Percentiles rank a stretch among this genome's conserved stretches.
Evolutionary conservation across 2,329 filamentous ascomycete genomes (phyloP).

Genomic region (Aureobasidium vineae): DNA sequence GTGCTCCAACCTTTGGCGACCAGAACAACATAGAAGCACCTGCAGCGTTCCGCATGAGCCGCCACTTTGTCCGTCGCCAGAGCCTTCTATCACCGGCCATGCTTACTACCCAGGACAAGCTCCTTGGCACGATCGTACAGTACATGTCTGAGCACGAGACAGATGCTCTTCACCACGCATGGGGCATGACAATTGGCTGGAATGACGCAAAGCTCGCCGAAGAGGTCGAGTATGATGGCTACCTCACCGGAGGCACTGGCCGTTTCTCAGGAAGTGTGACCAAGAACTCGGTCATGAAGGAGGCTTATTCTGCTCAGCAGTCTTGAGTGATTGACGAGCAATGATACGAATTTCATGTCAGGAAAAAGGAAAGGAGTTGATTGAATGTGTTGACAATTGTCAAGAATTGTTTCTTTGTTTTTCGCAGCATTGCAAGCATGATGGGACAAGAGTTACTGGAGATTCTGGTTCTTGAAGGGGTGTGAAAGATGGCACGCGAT

Average conservation of each 20-base stretch:
- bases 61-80: slow-evolving; percentile 38
- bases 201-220: slow-evolving; percentile 35
- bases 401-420: not conserved
- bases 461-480: not conserved
- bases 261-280: slow-evolving; percentile 39
- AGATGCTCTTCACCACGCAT: slow-evolving; percentile 34
- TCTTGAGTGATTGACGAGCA: not conserved
- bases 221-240: slow-evolving; percentile 45
- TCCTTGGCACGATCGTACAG: slow-evolving; percentile 44
- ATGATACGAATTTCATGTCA: not conserved
- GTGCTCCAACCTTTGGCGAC: slow-evolving; percentile 35
- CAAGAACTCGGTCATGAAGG: slow-evolving; percentile 4
- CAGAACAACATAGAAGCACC: slow-evolving; percentile 38
- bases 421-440: not conserved
- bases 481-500: not conserved
- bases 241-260: slow-evolving; percentile 43
- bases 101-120: slow-evolving; percentile 40
- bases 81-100: slow-evolving; percentile 39
- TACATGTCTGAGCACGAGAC: slow-evolving; percentile 39
- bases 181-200: slow-evolving; percentile 40
- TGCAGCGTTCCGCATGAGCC: slow-evolving; percentile 27
- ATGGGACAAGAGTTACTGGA: not conserved
- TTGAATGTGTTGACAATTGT: not conserved
- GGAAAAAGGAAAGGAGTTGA: not conserved
- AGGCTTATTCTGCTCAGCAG: slow-evolving; percentile 2